These are phyloP conservation scores for Mortierella sp. DNA, from an alignment of 371 early-diverging fungal species.

Conservation along the genomic window DNA sequence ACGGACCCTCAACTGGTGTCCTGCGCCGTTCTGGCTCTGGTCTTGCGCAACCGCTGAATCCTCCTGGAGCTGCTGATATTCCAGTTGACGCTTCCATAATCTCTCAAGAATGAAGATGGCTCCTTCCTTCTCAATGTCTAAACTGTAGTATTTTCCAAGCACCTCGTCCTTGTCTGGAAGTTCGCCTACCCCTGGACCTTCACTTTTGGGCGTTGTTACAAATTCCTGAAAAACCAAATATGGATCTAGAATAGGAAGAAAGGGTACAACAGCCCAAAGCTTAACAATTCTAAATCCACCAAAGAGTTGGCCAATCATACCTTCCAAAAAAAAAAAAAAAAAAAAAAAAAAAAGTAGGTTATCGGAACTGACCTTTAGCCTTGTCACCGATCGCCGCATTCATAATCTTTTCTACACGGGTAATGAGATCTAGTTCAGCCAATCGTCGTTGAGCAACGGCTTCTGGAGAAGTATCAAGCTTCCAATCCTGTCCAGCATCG, in stretches of 20 bases:
- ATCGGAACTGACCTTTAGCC: conserved; percentile 27
- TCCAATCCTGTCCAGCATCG: conserved; percentile 44
- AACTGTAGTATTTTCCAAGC: conserved; percentile 36
- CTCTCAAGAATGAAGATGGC: conserved; percentile 40
- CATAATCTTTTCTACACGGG: conserved; percentile 53
- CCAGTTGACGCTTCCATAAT: conserved; percentile 21
- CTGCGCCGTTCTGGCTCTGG: neutral
- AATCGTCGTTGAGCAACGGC: conserved; percentile 35
- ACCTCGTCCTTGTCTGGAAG: conserved; percentile 51
- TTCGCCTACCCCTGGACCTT: neutral
- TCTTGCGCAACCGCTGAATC: neutral
- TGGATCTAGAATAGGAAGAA: conserved; percentile 22
- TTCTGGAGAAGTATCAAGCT: conserved; percentile 35
- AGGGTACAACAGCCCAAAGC: neutral
- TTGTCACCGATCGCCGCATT: conserved; percentile 45
- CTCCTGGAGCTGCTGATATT: conserved; percentile 1
- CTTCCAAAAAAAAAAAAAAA: too few species aligned
- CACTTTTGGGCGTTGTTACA: conserved; percentile 17
- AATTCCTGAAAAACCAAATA: conserved; percentile 47
- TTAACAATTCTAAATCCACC: too few species aligned
- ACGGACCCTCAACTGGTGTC: neutral
- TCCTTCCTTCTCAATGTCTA: conserved; percentile 50
- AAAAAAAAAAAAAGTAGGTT: conserved; percentile 2
- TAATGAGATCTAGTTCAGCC: conserved; percentile 37
- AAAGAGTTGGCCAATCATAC: too few species aligned